Base-by-base conservation (phyloP, 1,284 basidiomycete genomes). In the Cutaneotrichosporon spelunceum region DNA sequence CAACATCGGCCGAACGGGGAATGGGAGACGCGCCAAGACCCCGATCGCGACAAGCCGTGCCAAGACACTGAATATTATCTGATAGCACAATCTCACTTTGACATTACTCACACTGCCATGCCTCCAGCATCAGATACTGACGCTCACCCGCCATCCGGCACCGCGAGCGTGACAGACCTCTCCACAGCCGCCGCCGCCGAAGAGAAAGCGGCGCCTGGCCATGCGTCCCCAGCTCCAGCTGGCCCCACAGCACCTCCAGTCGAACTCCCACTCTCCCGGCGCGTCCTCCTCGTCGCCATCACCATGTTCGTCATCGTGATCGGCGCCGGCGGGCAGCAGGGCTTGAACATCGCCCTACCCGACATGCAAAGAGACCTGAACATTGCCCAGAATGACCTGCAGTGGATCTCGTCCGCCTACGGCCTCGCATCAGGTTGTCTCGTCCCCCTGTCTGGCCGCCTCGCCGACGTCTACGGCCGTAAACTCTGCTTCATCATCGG, bases 401-500 rank as follows among this genome's bases (percentile, higher is more conserved):
- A 72, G 50, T 79, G 78, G 78, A 69, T 76, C 7, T 57, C 76
- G 14, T 70, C 74, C 16, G 70, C 75, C 33, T 73, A 75, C 57
- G 66, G 71, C 5, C 69, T 79, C 21, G 68, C 73, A 44, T 72
- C 68, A 11, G 78, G 73, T 26, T 72, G 75, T 21, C 67, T 78
- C 52, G 65, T 78, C 23, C 72, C 78, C 30, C 69, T 78, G 1
- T 59, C 64, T 1, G 78, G 78, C 11, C 72, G 69, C 1, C 65
- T 79, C 52, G 76, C 78, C 1, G 78, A 79, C 59, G 67, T 74
- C 26, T 72, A 72, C 44, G 76, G 76, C 3, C 68, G 73, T 27
- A 67, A 69, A 29, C 33, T 55, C 7, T 68, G 74, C 34, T 79
- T 74, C 57, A 59, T 76, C 39, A 36, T 57, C 29, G 78, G 78